Evolutionary conservation across 108 stramenopile species (phyloP).

Genomic region (Hondaea fermentalgiana): DNA sequence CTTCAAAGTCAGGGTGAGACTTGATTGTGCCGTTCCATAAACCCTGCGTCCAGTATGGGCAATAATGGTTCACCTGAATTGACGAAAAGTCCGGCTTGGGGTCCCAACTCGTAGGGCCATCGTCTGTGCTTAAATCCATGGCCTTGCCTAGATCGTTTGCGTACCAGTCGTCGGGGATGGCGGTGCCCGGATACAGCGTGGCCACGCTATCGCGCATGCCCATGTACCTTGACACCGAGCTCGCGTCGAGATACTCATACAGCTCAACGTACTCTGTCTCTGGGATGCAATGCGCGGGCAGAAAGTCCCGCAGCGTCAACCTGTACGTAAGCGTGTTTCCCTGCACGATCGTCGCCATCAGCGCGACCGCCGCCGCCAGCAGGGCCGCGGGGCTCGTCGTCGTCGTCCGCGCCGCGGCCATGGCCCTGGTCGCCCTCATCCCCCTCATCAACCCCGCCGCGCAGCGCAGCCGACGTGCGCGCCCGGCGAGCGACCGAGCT

Average conservation of each 20-base stretch:
- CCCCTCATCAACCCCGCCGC: no score
- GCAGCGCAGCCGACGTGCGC: no score
- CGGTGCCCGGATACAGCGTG: background rate
- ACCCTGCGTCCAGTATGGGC: background rate
- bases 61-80: background rate
- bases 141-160: background rate
- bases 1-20: background rate
- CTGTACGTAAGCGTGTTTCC: background rate
- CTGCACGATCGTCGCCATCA: no score
- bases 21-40: background rate
- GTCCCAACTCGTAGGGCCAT: background rate
- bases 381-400: no score
- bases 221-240: background rate
- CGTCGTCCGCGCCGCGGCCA: no score
- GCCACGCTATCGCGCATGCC: background rate
- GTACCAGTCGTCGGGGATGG: background rate
- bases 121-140: background rate
- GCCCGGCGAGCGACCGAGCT: no score
- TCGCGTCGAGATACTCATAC: background rate
- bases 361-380: no score
- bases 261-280: background rate
- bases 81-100: no score
- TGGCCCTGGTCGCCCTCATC: no score
- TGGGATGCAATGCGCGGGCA: background rate
- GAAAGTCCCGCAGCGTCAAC: background rate